phyloP scores from a whole-genome alignment of 2,329 filamentous ascomycete genomes.

The Diaporthe aspalathi region DNA sequence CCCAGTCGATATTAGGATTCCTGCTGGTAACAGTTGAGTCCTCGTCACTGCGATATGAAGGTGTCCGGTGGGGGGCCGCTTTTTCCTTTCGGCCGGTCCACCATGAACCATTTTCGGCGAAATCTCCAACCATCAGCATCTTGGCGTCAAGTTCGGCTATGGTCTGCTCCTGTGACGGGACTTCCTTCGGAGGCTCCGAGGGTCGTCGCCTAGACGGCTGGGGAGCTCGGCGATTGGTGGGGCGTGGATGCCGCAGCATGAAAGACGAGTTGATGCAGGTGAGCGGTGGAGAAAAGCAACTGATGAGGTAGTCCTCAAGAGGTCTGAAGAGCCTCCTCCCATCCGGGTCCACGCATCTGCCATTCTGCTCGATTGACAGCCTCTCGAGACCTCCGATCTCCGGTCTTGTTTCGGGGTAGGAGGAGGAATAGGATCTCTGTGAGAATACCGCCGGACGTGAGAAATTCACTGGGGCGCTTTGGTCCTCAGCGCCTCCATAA shows the following conservation, averaged over 20 bases:
- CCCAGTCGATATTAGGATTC: slow-evolving; percentile 81
- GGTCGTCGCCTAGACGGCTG: slow-evolving; percentile 47
- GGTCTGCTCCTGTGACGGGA: slow-evolving; percentile 51
- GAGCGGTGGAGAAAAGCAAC: slow-evolving; percentile 72
- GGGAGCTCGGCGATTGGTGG: slow-evolving; percentile 44
- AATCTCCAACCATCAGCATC: slow-evolving; percentile 76
- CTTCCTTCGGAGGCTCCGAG: slow-evolving; percentile 49
- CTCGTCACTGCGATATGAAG: slow-evolving; percentile 50
- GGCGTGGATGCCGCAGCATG: slow-evolving; percentile 46
- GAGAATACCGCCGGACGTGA: slow-evolving; percentile 8
- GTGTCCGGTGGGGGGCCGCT: slow-evolving; percentile 47
- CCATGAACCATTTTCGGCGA: slow-evolving; percentile 86
- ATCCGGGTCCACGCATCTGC: slow-evolving; percentile 46
- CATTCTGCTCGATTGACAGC: slow-evolving; percentile 39
- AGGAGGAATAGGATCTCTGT: slow-evolving; percentile 58
- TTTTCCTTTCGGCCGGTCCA: slow-evolving; percentile 74
- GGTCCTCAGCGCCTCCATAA: slow-evolving; percentile 41
- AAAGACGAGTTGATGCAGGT: slow-evolving; percentile 84
- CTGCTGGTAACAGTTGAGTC: slow-evolving; percentile 63
- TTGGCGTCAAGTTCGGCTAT: slow-evolving; percentile 79
- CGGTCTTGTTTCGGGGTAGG: slow-evolving; percentile 54
- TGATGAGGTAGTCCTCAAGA: slow-evolving; percentile 81
- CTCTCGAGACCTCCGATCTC: slow-evolving; percentile 33
- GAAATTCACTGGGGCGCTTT: slow-evolving; percentile 43
- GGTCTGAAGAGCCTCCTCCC: slow-evolving; percentile 76